Conservation (phyloP, 2,329 filamentous ascomycete genomes). For the Fusarium kyushuense region DNA sequence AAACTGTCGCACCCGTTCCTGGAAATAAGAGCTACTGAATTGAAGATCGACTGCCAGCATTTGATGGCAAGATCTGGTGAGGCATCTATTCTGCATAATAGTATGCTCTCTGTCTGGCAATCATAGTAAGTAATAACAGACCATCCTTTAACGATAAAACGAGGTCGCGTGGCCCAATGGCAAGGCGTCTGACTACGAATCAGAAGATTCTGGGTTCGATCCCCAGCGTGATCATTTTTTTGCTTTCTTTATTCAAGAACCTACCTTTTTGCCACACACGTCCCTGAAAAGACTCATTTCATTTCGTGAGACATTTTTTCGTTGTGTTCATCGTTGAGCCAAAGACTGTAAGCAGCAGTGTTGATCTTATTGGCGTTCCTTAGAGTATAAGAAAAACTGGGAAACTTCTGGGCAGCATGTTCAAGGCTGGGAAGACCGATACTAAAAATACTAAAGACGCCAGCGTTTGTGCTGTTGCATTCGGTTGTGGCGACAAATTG, state of each 20-base stretch:
- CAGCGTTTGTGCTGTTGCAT: not conserved
- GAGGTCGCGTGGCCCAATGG: constrained; percentile 49
- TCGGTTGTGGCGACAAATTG: not conserved
- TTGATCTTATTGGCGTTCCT: not conserved
- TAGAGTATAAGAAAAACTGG: not conserved
- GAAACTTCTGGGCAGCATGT: not conserved
- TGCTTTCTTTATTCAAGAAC: too few relatives aligned
- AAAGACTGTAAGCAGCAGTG: not conserved
- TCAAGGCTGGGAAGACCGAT: not conserved
- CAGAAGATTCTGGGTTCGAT: constrained; percentile 52
- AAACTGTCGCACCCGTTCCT: too few relatives aligned
- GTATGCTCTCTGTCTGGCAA: too few relatives aligned
- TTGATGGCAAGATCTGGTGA: too few relatives aligned
- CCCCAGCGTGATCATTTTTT: constrained; percentile 42
- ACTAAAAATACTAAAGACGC: not conserved
- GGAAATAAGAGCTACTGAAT: too few relatives aligned
- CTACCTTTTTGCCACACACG: too few relatives aligned
- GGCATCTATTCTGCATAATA: too few relatives aligned
- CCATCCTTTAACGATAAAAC: not conserved
- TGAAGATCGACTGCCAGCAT: too few relatives aligned
- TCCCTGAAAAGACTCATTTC: too few relatives aligned
- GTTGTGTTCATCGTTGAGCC: not conserved
- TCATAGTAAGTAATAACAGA: rapidly evolving
- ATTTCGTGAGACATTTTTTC: too few relatives aligned
- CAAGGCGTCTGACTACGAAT: constrained; percentile 53